Base-by-base conservation (phyloP, 352 stramenopile species). In the Phytophthora cajani region DNA sequence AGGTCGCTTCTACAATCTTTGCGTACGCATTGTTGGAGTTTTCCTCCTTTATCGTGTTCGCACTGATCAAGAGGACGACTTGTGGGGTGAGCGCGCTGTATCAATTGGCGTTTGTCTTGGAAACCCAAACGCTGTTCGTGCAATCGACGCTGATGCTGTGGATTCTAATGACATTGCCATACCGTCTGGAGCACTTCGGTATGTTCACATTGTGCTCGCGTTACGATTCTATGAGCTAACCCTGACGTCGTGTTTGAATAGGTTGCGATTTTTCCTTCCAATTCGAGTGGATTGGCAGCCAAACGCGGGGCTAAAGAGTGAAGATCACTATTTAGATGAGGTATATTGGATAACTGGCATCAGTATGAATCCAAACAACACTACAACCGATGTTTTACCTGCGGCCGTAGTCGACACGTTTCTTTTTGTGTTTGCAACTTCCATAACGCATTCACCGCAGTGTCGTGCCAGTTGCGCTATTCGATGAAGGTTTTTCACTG, bases 91-190 rank as follows among this genome's bases (percentile, higher is more conserved):
- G 61, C 3, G 44, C 52, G 5, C 53, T 80, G 0, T 58, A 80
- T 9, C 65, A 79, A 19, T 30, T 82, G 1, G 71, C 71, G 1
- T 84, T 84, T 49, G 77, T 84, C 11, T 17, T 82, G n/a, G 77
- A 84, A 57, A 77, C 69, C 0, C 77, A 78, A 57, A 32, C 54
- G 6, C 17, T 62, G 14, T 65, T 69, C 10, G 36, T 84, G 5
- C 72, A 76, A 10, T 65, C 66, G 27, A 75, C 60, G 19, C 27
- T 81, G 0, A 64, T 81, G 50, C 59, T 69, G 23, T 79, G 74
- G 70, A 72, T 78, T 38, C 8, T 74, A 5, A 21, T 75, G 25
- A 69, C 62, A 2, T 61, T 75, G 17, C 46, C 64, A 25, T 75
- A 71, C n/a, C 64, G 67, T 1, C 58, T 77, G 10, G 25, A 57